A percentile compares a stretch with the other conserved stretches of the same genome.
phyloP scores from a whole-genome alignment of 805 yeast genomes.

The Cephaloascus fragrans region DNA sequence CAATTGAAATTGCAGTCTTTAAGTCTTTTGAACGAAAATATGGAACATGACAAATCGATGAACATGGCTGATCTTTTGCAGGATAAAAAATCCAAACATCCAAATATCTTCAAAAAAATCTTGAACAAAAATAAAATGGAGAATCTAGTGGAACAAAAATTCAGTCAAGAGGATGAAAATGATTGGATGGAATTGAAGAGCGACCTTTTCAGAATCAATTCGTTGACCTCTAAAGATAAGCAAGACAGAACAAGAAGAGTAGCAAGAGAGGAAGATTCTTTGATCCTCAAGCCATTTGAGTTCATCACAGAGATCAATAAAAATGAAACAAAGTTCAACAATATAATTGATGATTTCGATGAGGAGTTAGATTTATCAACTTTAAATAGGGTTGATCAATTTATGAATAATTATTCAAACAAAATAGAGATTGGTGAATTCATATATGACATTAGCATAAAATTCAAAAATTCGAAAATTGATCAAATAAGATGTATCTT shows the following conservation, averaged over 20 bases:
- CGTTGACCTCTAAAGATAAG: conserved; percentile 60
- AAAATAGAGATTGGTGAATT: conserved; percentile 27
- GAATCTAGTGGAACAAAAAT: conserved; percentile 22
- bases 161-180: conserved; percentile 19
- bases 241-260: conserved; percentile 58
- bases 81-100: conserved; percentile 30
- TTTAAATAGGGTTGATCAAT: conserved; percentile 18
- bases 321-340: conserved; percentile 18
- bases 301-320: conserved; percentile 29
- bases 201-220: conserved; percentile 64
- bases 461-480: conserved; percentile 28
- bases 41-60: conserved; percentile 10
- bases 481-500: conserved; percentile 52
- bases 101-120: conserved; percentile 35
- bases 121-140: conserved; percentile 22
- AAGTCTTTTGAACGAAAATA: conserved; percentile 6
- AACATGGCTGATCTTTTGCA: conserved; percentile 31
- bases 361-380: conserved; percentile 2
- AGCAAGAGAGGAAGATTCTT: conserved; percentile 22
- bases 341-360: conserved; percentile 1
- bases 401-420: conserved; percentile 18
- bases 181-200: conserved; percentile 33
- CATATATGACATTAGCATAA: conserved; percentile 29
- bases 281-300: conserved; percentile 32
- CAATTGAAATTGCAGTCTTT: conserved; percentile 7